Evolutionary conservation across 2,329 filamentous ascomycete species (phyloP).

Genomic region (Botrytis medusae): DNA sequence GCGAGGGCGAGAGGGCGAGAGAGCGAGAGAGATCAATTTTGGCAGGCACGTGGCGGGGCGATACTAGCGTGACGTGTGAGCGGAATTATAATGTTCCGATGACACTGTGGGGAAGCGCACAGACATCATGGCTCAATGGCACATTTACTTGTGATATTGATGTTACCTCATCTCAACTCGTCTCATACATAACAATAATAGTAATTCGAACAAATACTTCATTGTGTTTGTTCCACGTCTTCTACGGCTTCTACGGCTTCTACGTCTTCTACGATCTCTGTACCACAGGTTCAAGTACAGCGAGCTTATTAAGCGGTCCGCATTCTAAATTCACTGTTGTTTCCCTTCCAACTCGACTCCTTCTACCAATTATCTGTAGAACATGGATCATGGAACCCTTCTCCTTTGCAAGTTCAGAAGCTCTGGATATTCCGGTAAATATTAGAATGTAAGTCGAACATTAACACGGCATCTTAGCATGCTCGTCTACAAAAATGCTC

Average conservation of each 20-base stretch:
- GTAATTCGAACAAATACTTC: not conserved
- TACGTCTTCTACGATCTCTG: not conserved
- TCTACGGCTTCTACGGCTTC: not conserved
- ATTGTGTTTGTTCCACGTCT: not conserved
- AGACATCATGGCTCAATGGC: not conserved
- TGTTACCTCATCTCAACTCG: not conserved
- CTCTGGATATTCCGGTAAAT: constrained; percentile 71
- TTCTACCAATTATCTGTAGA: constrained; percentile 17
- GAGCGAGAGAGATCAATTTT: not conserved
- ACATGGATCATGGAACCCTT: constrained; percentile 78
- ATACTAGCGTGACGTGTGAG: not conserved
- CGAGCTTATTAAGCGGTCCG: not conserved
- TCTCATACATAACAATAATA: not conserved
- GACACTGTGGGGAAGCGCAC: not conserved
- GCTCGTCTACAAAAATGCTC: not conserved
- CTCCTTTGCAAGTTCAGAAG: constrained; percentile 88
- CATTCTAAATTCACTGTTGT: not conserved
- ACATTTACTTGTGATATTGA: not conserved
- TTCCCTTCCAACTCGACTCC: not conserved
- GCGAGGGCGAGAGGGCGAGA: not conserved
- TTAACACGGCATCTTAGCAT: not conserved
- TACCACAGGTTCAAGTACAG: not conserved
- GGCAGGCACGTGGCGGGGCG: not conserved
- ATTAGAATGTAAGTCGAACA: constrained; percentile 56
- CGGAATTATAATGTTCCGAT: not conserved